Evolutionary conservation across 2,329 filamentous ascomycete genomes (phyloP).

Genomic region (Magnaporthiopsis rhizophila): DNA sequence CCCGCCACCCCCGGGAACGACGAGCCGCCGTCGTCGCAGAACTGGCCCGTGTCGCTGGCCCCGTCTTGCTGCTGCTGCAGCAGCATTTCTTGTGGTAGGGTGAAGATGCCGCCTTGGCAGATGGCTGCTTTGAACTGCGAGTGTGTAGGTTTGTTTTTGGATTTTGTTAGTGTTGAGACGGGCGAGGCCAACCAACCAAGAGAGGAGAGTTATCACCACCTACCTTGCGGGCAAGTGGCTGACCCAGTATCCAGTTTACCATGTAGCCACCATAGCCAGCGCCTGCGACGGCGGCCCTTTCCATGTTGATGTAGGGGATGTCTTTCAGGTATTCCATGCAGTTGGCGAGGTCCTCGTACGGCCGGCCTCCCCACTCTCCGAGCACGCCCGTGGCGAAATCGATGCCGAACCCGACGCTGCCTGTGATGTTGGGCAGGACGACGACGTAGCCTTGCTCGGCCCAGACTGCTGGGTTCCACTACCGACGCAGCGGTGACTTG

Average conservation of each 20-base stretch:
- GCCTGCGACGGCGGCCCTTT: constrained; percentile 43
- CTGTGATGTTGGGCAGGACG: constrained; percentile 50
- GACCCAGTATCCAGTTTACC: constrained; percentile 51
- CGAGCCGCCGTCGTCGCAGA: constrained; percentile 31
- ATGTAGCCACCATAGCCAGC: constrained; percentile 52
- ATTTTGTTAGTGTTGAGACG: neutral
- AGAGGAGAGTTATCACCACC: constrained; percentile 3
- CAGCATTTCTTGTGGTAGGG: constrained; percentile 19
- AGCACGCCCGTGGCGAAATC: constrained; percentile 33
- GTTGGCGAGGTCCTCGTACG: constrained; percentile 47
- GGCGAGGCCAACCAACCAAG: too few relatives aligned
- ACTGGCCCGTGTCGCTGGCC: constrained; percentile 21
- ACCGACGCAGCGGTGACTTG: neutral
- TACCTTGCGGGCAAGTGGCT: constrained; percentile 39
- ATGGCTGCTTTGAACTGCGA: constrained; percentile 45
- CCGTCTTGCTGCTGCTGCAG: constrained; percentile 10
- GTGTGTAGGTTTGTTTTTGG: neutral
- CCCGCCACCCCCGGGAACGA: constrained; percentile 32
- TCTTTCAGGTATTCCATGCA: constrained; percentile 41
- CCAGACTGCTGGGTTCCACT: constrained; percentile 46
- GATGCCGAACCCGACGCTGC: constrained; percentile 47
- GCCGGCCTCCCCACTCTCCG: constrained; percentile 43
- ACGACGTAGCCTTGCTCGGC: constrained; percentile 55
- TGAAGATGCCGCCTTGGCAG: constrained; percentile 40
- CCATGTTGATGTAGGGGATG: constrained; percentile 45